Base-by-base conservation (phyloP, 805 yeast species). In the Metschnikowia koreensis region DNA sequence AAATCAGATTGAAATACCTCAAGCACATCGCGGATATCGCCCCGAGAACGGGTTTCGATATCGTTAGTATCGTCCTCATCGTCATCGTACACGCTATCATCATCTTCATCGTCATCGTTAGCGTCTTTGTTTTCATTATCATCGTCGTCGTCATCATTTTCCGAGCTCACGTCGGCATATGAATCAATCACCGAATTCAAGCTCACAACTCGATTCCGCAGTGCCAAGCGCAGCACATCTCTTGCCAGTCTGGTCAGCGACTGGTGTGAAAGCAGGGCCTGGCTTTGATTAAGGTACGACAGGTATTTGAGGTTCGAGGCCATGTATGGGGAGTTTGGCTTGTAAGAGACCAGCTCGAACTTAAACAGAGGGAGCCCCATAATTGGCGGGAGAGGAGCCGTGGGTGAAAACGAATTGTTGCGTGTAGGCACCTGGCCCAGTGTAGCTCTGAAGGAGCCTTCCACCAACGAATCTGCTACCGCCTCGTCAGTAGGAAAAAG, bases 281-380 rank as follows among this genome's bases (percentile, higher is more conserved):
- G 34, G 46, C 48, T 48, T 22, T 45, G 56, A 44, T 45, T 51
- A 27, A 54, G 49, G 39, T 58, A 54, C 16, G 58, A 50, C 61
- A 52, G 55, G 43, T 58, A 56, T 50, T 56, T 53, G 28, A 44
- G 22, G 39, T 56, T 58, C 31, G 58, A 40, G 22, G 33, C 50
- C 33, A 15, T 11, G 44, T 49, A 56, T 5, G 48, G 46, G 17
- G 44, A 17, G 29, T 33, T 9, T 11, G 44, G 22, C 15, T 39
- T 16, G 16, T 17, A 36, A 10, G 31, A 6, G 31, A 31, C 12
- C 44, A 40, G 28, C 36, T 36, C 46, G 26, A 41, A 31, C 10
- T 26, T 16, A 27, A 36, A n/a, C 8, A 31, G 13, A 17, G 34
- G 29, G n/a, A 11, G 40, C 26, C 38, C 17, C 27, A 7, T 22